phyloP scores from a whole-genome alignment of 2,329 filamentous ascomycete species.

The Fusarium musae region DNA sequence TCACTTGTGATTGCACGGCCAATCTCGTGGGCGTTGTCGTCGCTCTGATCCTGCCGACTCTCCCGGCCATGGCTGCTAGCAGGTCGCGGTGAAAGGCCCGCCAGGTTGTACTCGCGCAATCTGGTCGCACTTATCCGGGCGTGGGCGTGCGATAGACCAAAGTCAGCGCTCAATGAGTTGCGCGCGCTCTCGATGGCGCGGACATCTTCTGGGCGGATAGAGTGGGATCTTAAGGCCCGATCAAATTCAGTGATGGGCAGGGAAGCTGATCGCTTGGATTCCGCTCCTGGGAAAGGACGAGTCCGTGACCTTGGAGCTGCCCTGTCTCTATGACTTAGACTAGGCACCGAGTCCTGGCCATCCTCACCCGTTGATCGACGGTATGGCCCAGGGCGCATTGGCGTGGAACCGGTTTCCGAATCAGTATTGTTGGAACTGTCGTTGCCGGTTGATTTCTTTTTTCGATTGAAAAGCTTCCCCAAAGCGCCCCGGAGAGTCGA shows the following conservation, averaged over 20 bases:
- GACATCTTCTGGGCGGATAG: constrained; percentile 66
- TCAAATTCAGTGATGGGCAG: constrained; percentile 70
- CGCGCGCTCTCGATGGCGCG: constrained; percentile 64
- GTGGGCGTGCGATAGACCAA: constrained; percentile 51
- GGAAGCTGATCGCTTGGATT: constrained; percentile 66
- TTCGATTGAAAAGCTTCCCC: constrained; percentile 68
- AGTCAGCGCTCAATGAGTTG: constrained; percentile 63
- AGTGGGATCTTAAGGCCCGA: constrained; percentile 70
- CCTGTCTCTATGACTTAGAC: constrained; percentile 25
- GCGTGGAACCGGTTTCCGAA: constrained; percentile 38
- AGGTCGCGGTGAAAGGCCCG: constrained; percentile 69
- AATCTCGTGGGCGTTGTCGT: constrained; percentile 64
- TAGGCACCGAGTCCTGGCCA: constrained; percentile 31
- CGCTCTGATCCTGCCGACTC: constrained; percentile 50
- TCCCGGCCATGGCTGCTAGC: constrained; percentile 68
- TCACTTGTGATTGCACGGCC: constrained; percentile 72
- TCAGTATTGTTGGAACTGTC: constrained; percentile 40
- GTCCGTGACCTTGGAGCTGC: constrained; percentile 52
- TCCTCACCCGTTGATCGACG: constrained; percentile 33
- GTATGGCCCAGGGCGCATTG: constrained; percentile 40
- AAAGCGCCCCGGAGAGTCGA: constrained; percentile 67
- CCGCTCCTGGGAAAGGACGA: constrained; percentile 50
- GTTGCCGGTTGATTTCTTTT: constrained; percentile 55
- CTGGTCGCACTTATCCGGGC: constrained; percentile 45
- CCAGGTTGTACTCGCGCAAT: constrained; percentile 55